phyloP scores from a whole-genome alignment of 192 early-diverging fungal species.

The Coemansia reversa region DNA sequence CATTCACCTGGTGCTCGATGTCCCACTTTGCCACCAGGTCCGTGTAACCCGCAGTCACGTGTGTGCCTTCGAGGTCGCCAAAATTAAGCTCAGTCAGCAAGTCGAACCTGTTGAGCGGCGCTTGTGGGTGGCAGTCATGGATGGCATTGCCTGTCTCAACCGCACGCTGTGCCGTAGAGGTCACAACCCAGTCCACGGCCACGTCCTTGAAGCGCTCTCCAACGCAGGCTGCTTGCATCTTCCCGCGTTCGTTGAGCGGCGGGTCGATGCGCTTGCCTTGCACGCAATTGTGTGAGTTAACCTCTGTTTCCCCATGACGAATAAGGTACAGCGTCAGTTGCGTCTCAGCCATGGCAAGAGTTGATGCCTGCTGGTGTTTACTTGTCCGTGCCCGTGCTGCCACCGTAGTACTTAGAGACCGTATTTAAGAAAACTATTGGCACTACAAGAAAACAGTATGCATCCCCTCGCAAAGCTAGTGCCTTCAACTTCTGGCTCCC shows the following conservation, averaged over 20 bases:
- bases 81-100: constrained; percentile 42
- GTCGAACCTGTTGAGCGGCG: constrained; percentile 13
- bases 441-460: too few relatives aligned
- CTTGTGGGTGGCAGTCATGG: constrained; percentile 19
- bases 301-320: constrained; percentile 51
- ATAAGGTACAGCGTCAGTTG: constrained; percentile 39
- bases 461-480: too few relatives aligned
- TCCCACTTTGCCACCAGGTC: constrained; percentile 35
- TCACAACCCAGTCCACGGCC: constrained; percentile 47
- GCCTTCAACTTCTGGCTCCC: too few relatives aligned
- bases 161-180: constrained; percentile 31
- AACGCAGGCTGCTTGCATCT: constrained; percentile 27
- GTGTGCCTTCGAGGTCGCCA: constrained; percentile 40
- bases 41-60: constrained; percentile 39
- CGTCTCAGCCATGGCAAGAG: background rate
- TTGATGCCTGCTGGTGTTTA: constrained; percentile 3
- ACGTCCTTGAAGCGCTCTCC: constrained; percentile 28
- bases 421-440: too few relatives aligned
- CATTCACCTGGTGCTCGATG: constrained; percentile 9
- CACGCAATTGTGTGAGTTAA: constrained; percentile 44
- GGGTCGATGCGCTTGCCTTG: constrained; percentile 48
- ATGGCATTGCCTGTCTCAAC: constrained; percentile 34
- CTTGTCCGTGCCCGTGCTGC: too few relatives aligned
- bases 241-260: constrained; percentile 46
- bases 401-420: too few relatives aligned